Conservation (phyloP, 345 rosid species). For the Hibiscus syriacus region DNA sequence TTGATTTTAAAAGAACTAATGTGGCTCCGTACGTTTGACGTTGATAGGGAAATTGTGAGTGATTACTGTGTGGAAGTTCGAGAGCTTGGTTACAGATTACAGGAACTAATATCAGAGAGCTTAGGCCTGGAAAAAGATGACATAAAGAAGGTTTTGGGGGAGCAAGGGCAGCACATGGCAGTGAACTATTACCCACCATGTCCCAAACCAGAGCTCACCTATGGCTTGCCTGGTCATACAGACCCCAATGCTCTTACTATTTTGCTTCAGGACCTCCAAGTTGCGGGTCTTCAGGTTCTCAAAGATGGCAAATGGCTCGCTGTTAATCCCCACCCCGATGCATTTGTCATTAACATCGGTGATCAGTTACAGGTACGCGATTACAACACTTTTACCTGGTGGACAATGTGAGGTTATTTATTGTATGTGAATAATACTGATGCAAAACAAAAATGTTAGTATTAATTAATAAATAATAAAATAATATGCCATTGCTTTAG, state of each 20-base stretch:
- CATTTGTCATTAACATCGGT: constrained; percentile 84
- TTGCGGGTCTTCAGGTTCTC: constrained; percentile 75
- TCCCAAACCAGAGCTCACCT: constrained; percentile 86
- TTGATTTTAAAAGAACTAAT: too few relatives aligned
- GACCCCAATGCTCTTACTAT: constrained; percentile 91
- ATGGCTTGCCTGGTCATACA: constrained; percentile 82
- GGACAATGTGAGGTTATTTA: neutral
- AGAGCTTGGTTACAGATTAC: constrained; percentile 47
- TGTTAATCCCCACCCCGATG: constrained; percentile 64
- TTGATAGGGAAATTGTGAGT: constrained; percentile 50
- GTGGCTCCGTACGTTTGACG: too few relatives aligned
- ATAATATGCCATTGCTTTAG: too few relatives aligned
- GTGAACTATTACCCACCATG: constrained; percentile 87
- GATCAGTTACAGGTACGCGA: constrained; percentile 70
- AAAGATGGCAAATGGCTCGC: constrained; percentile 73
- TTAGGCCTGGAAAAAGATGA: constrained; percentile 56
- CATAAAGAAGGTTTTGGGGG: constrained; percentile 47
- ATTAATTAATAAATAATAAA: too few relatives aligned
- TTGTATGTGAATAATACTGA: too few relatives aligned
- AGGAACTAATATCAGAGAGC: constrained; percentile 83
- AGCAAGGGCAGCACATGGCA: constrained; percentile 95
- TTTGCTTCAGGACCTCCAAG: constrained; percentile 65
- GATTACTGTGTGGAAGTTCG: constrained; percentile 53
- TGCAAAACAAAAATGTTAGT: too few relatives aligned
- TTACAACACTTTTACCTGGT: neutral